Conservation (phyloP, 805 yeast species). For the Candida insectalens region DNA sequence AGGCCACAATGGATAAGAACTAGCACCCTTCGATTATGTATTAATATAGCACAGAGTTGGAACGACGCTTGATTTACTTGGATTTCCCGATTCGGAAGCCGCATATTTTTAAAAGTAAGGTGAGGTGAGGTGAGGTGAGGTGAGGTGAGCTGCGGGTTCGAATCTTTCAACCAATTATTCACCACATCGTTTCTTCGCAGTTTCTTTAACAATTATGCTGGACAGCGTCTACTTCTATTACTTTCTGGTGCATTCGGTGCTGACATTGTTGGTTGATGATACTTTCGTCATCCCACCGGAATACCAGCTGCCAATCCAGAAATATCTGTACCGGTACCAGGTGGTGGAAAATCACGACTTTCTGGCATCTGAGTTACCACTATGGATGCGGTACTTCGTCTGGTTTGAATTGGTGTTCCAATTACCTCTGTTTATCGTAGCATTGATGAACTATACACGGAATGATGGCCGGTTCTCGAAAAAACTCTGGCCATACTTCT, state of each 20-base stretch:
- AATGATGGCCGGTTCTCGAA: conserved; percentile 4
- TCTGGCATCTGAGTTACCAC: conserved; percentile 36
- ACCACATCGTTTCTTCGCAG: too few species aligned
- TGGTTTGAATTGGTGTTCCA: conserved; percentile 66
- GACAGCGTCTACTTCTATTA: conserved; percentile 19
- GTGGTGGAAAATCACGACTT: conserved; percentile 61
- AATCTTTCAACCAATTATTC: too few species aligned
- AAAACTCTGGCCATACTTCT: conserved; percentile 21
- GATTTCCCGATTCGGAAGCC: too few species aligned
- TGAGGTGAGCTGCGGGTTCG: too few species aligned
- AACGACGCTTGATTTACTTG: too few species aligned
- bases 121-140: too few species aligned
- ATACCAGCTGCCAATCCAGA: conserved; percentile 39
- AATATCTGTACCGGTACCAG: conserved; percentile 46
- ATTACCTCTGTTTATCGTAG: conserved; percentile 62
- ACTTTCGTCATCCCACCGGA: conserved; percentile 53
- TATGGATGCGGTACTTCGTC: conserved; percentile 70
- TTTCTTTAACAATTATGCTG: conserved; percentile 8
- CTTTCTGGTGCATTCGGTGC: conserved; percentile 56
- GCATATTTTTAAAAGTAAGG: too few species aligned
- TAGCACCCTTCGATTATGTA: not conserved
- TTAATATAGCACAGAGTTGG: too few species aligned
- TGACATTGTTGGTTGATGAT: conserved; percentile 69
- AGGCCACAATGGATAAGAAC: not conserved
- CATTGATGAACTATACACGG: conserved; percentile 22